Base-by-base conservation (phyloP, 1,139 yeast species). In the Candida glucosophila region DNA sequence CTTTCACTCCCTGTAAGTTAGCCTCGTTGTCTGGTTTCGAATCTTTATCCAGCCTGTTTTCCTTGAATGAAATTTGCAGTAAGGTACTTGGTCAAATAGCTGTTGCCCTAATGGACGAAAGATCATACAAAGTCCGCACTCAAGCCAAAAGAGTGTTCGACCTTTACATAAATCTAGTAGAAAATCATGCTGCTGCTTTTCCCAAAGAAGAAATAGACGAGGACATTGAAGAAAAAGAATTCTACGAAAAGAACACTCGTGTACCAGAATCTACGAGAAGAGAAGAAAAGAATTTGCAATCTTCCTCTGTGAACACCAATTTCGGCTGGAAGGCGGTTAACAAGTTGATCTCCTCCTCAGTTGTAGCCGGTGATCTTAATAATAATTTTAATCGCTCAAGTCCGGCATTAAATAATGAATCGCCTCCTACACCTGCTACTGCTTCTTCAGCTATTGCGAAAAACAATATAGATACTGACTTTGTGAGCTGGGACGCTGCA, bases 11-110 rank as follows among this genome's bases (percentile, higher is more conserved):
- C 6, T 75, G 94, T 13, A 69, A 93, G 36, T 54, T 79, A 47
- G 82, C 81, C 4, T 85, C 96, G 0, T 59, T 90, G 20, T 58
- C 75, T 34, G 94, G 96, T 1, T 70, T 90, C 35, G 73, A 70
- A 25, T 61, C 68, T 9, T 68, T 83, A 13, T 58, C 77, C 15
- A 77, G 74, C 6, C 72, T 67, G 26, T 86, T 86, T 41, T 58
- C 79, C 1, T 75, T 86, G 3, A 81, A 73, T 15, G 81, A 86
- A 27, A 77, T 86, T 29, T 82, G 95, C 34, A 73, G 77, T 18
- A 82, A 79, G 44, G 70, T 88, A n/a, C 53, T 90, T 33, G 92
- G 95, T 0, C 85, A 86, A 5, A 67, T 90, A 32, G 88, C 95
- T 0, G 83, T 92, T 1, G 73, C 90, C 1, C 58, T 90, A 32